A percentile compares a stretch with the other conserved stretches of the same genome.
Evolutionary conservation across 495 filamentous ascomycete species (phyloP).

Genomic region (Cairneyella variabilis): DNA sequence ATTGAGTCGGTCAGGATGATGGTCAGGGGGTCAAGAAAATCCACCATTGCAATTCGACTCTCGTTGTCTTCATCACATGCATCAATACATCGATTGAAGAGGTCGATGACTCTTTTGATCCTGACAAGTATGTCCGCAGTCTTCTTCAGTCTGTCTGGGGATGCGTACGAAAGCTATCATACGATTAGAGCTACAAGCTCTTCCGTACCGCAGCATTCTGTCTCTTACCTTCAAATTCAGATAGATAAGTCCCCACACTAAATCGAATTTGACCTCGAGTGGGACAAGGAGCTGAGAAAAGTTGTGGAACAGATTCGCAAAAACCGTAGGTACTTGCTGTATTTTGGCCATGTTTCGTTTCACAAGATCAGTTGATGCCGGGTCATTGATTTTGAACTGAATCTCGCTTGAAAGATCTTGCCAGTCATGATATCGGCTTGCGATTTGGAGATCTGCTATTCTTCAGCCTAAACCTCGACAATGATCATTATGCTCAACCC

Average conservation of each 20-base stretch:
- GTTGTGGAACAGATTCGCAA: neutral
- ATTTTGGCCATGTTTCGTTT: constrained; percentile 1
- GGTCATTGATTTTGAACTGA: neutral
- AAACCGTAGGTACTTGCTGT: neutral
- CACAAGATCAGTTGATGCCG: neutral
- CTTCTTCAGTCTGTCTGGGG: neutral
- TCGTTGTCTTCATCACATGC: neutral
- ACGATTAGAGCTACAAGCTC: neutral
- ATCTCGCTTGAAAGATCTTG: neutral
- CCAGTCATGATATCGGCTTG: constrained; percentile 3
- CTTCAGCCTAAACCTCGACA: too few species aligned
- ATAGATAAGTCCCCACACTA: neutral
- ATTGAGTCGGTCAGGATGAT: neutral
- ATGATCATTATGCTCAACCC: too few species aligned
- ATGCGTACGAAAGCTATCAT: neutral
- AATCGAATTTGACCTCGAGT: neutral
- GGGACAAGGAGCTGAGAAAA: neutral
- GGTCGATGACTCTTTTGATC: neutral
- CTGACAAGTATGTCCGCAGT: neutral
- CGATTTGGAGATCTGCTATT: too few species aligned
- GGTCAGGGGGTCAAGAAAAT: neutral
- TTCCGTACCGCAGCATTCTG: neutral
- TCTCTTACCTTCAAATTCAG: constrained; percentile 4
- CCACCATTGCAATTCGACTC: neutral
- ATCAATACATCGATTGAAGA: constrained; percentile 5